A percentile compares a stretch with the other conserved stretches of the same genome.
These are phyloP conservation scores for Aspergillus conjunctus DNA, from an alignment of 495 filamentous ascomycete species.

Conservation along the genomic window DNA sequence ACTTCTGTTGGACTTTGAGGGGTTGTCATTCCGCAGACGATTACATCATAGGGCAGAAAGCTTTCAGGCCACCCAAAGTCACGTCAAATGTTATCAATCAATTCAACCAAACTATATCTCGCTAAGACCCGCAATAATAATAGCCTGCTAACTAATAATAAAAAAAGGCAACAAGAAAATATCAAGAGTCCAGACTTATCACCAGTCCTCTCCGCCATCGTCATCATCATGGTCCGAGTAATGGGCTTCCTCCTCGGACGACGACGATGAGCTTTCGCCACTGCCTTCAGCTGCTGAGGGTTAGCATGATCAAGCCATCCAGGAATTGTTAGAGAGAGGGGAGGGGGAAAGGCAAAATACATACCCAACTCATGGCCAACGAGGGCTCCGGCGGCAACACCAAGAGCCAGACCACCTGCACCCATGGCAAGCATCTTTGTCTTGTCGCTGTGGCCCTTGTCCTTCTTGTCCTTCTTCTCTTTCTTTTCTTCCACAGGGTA, in stretches of 20 bases:
- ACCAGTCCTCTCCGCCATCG: too few species aligned
- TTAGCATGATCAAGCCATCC: constrained; percentile 2
- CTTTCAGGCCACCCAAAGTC: background rate
- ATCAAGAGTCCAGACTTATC: too few species aligned
- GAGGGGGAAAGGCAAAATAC: constrained; percentile 19
- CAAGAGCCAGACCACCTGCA: constrained; percentile 58
- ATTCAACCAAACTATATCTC: background rate
- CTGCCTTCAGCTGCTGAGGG: constrained; percentile 14
- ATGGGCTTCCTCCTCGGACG: constrained; percentile 37
- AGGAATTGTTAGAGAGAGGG: background rate
- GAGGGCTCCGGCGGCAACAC: constrained; percentile 58
- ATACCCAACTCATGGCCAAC: constrained; percentile 56
- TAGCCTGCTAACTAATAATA: background rate
- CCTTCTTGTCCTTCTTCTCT: constrained; percentile 40
- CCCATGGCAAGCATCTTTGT: constrained; percentile 52
- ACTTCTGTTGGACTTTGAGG: background rate
- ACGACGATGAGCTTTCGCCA: constrained; percentile 12
- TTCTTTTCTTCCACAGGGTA: constrained; percentile 9
- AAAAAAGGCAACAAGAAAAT: background rate
- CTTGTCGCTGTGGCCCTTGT: constrained; percentile 47
- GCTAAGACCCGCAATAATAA: constrained; percentile 4
- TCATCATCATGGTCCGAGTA: background rate
- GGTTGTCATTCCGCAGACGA: background rate
- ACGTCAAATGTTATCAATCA: background rate
- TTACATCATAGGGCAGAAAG: constrained; percentile 13